These are phyloP conservation scores for Grigorovia humatica DNA, from an alignment of 805 yeast species.

Conservation along the genomic window DNA sequence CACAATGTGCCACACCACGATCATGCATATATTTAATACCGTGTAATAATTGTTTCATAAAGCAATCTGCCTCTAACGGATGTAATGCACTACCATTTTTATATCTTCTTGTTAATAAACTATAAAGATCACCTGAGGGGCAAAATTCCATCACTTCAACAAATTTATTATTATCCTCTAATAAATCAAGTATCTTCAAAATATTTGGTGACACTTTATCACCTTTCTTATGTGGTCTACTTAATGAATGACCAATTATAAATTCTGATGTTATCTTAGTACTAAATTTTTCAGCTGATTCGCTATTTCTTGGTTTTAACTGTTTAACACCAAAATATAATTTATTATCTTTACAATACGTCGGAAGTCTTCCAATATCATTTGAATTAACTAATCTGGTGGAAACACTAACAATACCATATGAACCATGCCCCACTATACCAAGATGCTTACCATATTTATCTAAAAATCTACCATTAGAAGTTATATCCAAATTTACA, in stretches of 20 bases:
- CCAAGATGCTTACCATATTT: constrained; percentile 46
- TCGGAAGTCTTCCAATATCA: constrained; percentile 27
- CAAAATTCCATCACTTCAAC: constrained; percentile 92
- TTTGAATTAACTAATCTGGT: constrained; percentile 34
- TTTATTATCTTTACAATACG: constrained; percentile 58
- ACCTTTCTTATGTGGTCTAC: constrained; percentile 19
- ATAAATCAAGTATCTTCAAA: constrained; percentile 67
- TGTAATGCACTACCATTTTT: constrained; percentile 43
- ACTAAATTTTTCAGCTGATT: constrained; percentile 84
- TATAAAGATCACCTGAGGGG: constrained; percentile 70
- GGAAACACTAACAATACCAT: constrained; percentile 87
- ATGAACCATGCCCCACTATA: constrained; percentile 84
- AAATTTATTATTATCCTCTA: constrained; percentile 62
- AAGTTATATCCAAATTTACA: not conserved
- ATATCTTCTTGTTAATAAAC: constrained; percentile 39
- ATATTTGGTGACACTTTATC: constrained; percentile 40
- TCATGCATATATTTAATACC: constrained; percentile 81
- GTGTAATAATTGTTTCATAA: constrained; percentile 72
- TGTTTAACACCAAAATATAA: constrained; percentile 84
- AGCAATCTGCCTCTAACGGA: constrained; percentile 73
- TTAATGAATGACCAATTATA: constrained; percentile 72
- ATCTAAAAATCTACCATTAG: constrained; percentile 20
- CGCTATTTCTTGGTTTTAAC: constrained; percentile 71
- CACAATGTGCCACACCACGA: constrained; percentile 91
- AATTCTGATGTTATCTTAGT: constrained; percentile 85